Conservation (phyloP, 2,329 filamentous ascomycete species). For the Pseudopyricularia javanii region DNA sequence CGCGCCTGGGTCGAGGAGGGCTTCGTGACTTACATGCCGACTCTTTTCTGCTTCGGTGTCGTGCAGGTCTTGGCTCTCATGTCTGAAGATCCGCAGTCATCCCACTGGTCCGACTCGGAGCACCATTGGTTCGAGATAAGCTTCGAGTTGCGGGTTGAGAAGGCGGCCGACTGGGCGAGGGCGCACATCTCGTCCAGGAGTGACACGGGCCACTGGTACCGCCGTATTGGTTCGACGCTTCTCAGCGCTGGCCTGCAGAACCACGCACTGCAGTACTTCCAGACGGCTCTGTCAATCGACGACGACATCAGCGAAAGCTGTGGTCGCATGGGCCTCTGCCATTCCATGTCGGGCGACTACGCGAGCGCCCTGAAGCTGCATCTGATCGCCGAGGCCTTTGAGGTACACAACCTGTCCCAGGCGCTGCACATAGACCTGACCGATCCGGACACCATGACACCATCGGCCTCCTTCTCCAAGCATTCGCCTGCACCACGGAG, state of each 20-base stretch:
- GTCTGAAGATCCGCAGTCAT: not conserved
- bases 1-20: slow-evolving; percentile 1
- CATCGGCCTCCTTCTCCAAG: not conserved
- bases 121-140: not conserved
- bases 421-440: not conserved
- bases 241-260: slow-evolving; percentile 2
- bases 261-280: not conserved
- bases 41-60: slow-evolving; percentile 3
- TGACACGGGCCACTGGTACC: slow-evolving; percentile 1
- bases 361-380: not conserved
- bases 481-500: not conserved
- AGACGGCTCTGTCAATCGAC: slow-evolving; percentile 24
- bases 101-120: not conserved
- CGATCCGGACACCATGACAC: not conserved
- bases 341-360: not conserved
- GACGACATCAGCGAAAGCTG: slow-evolving; percentile 45
- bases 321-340: slow-evolving; percentile 34
- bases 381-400: not conserved
- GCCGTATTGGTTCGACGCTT: slow-evolving; percentile 1
- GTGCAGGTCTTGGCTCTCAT: slow-evolving; percentile 1
- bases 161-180: not conserved
- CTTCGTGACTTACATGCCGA: slow-evolving; percentile 3
- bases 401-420: not conserved
- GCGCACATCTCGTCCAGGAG: not conserved
- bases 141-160: not conserved